Evolutionary conservation across 2,329 filamentous ascomycete species (phyloP).

Genomic region (Ophiostoma tasmaniense): DNA sequence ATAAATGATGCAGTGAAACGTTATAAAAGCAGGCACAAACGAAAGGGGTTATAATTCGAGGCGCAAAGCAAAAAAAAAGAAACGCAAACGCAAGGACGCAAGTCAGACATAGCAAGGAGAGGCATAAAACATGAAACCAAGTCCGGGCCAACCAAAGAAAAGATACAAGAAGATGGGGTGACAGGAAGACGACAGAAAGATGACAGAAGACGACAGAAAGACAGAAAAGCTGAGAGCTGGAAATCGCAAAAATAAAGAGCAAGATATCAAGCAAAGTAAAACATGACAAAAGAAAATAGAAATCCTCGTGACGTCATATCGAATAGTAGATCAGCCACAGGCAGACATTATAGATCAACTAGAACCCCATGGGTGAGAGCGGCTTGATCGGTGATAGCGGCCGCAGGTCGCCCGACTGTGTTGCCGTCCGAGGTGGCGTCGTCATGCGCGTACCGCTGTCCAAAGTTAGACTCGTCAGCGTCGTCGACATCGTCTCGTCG

Average conservation of each 20-base stretch:
- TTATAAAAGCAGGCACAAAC: neutral
- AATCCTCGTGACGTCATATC: neutral
- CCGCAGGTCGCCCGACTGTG: slow-evolving; percentile 37
- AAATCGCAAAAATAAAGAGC: neutral
- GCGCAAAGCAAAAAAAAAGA: slow-evolving; percentile 8
- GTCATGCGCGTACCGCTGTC: slow-evolving; percentile 38
- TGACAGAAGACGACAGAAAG: too few species aligned
- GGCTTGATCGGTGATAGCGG: slow-evolving; percentile 59
- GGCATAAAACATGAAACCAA: slow-evolving; percentile 6
- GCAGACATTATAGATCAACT: slow-evolving; percentile 9
- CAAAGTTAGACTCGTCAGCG: slow-evolving; percentile 26
- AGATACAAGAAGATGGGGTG: neutral
- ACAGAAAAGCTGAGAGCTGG: neutral
- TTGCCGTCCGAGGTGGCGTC: slow-evolving; percentile 28
- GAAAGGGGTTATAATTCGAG: slow-evolving; percentile 12
- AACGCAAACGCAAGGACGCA: neutral
- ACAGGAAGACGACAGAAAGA: neutral
- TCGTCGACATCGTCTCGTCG: slow-evolving; percentile 34
- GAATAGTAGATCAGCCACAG: neutral
- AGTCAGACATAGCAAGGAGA: neutral
- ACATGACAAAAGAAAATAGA: neutral
- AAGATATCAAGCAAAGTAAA: neutral
- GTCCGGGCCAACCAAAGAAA: neutral
- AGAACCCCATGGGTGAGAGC: slow-evolving; percentile 54
- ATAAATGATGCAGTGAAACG: neutral